These are phyloP conservation scores for Leccinum longicurvipes DNA, from an alignment of 768 basidiomycete genomes.

Conservation along the genomic window DNA sequence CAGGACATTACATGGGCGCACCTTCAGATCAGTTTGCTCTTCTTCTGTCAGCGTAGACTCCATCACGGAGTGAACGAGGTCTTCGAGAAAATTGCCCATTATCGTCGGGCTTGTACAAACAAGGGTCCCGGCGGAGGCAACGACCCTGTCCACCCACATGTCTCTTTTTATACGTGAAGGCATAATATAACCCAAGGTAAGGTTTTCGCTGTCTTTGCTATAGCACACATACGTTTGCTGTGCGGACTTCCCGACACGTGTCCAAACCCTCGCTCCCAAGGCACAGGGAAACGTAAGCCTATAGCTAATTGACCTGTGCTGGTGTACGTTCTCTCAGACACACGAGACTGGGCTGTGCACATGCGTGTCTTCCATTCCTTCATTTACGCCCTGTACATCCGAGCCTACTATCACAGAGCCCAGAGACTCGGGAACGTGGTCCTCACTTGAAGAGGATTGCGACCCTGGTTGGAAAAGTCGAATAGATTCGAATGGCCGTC, in stretches of 20 bases:
- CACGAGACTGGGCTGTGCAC: neutral
- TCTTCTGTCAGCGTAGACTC: conserved; percentile 20
- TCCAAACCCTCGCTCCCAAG: neutral
- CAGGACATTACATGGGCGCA: neutral
- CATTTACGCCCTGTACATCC: neutral
- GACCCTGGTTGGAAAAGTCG: too few relatives aligned
- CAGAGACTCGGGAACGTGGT: too few relatives aligned
- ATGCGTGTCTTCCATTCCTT: neutral
- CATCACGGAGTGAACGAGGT: conserved; percentile 22
- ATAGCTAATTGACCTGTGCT: too few relatives aligned
- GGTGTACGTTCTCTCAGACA: neutral
- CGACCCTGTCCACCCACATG: neutral
- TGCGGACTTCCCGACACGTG: neutral
- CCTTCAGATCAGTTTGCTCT: conserved; percentile 26
- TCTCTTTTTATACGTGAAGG: neutral
- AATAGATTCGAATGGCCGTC: too few relatives aligned
- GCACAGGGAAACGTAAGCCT: neutral
- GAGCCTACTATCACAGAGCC: too few relatives aligned
- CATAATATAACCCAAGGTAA: neutral
- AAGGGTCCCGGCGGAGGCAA: neutral
- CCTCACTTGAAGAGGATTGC: too few relatives aligned
- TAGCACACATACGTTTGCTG: neutral
- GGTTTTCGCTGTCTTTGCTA: neutral
- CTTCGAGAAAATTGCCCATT: conserved; percentile 32
- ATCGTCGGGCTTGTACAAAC: conserved; percentile 10